Evolutionary conservation across 495 filamentous ascomycete species (phyloP).

Genomic region (Hypoxylon subgilvum): DNA sequence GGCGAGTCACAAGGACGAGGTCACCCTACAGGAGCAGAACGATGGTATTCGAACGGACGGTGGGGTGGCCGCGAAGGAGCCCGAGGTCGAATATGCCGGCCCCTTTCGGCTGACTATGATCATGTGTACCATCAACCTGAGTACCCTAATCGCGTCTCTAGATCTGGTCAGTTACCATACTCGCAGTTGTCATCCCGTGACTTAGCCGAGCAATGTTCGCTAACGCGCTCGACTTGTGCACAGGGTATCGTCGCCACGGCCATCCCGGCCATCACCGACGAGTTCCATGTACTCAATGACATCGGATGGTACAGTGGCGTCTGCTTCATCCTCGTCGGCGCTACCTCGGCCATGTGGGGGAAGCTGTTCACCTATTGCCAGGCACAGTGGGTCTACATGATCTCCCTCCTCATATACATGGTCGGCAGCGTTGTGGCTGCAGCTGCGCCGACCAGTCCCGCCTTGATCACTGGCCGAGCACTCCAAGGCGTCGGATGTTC

Average conservation of each 20-base stretch:
- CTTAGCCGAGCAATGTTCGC: no score
- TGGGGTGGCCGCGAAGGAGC: no score
- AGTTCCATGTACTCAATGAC: slow-evolving; percentile 53
- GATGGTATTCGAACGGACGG: no score
- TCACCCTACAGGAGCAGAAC: no score
- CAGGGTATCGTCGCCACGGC: slow-evolving; percentile 39
- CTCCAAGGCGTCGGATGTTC: slow-evolving; percentile 65
- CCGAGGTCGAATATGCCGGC: no score
- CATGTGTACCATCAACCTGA: no score
- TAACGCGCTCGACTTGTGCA: no score
- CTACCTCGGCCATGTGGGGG: slow-evolving; percentile 56
- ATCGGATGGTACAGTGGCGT: slow-evolving; percentile 62
- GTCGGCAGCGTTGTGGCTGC: slow-evolving; percentile 62
- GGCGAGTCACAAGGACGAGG: no score
- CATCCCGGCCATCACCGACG: slow-evolving; percentile 57
- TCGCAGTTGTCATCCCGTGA: no score
- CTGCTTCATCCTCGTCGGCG: slow-evolving; percentile 56
- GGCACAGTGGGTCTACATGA: slow-evolving; percentile 51
- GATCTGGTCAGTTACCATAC: no score
- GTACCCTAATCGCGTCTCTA: no score
- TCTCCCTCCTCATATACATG: slow-evolving; percentile 53
- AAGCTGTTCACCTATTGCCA: slow-evolving; percentile 55
- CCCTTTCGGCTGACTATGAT: no score
- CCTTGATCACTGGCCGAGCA: slow-evolving; percentile 63
- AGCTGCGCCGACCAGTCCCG: slow-evolving; percentile 56